Evolutionary conservation across 1,139 yeast genomes (phyloP).

Genomic region (Candida sp.): DNA sequence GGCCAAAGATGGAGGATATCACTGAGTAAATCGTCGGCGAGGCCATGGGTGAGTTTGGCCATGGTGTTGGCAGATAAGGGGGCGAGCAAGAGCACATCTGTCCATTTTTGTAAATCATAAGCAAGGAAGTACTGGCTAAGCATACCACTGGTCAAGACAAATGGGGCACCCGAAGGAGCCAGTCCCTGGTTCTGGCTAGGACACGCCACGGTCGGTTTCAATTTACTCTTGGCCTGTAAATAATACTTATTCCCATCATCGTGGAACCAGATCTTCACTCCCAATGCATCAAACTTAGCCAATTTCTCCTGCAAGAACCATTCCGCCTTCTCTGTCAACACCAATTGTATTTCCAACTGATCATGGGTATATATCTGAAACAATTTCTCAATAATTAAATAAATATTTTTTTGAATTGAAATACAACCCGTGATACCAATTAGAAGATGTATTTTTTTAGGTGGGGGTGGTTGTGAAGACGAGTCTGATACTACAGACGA

Average conservation of each 20-base stretch:
- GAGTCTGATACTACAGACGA: slow-evolving; percentile 1
- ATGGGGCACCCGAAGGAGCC: neutral
- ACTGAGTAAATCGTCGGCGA: slow-evolving; percentile 24
- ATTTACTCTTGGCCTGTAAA: slow-evolving; percentile 9
- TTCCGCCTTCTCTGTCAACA: slow-evolving; percentile 26
- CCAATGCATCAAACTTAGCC: slow-evolving; percentile 19
- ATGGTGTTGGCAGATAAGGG: slow-evolving; percentile 28
- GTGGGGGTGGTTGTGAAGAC: slow-evolving; percentile 7
- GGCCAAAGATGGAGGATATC: slow-evolving; percentile 27
- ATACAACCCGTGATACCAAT: slow-evolving; percentile 29
- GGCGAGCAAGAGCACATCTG: slow-evolving; percentile 30
- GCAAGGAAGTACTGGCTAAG: slow-evolving; percentile 16
- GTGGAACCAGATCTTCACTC: slow-evolving; percentile 26
- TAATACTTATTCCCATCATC: slow-evolving; percentile 21
- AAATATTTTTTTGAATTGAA: slow-evolving; percentile 20
- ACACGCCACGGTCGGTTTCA: neutral
- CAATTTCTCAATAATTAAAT: slow-evolving; percentile 23
- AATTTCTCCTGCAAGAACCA: slow-evolving; percentile 22
- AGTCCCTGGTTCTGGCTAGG: neutral
- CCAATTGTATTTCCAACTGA: slow-evolving; percentile 23
- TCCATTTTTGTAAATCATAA: slow-evolving; percentile 24
- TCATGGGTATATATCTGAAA: slow-evolving; percentile 22
- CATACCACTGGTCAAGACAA: neutral
- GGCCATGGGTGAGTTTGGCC: slow-evolving; percentile 25
- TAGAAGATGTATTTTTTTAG: slow-evolving; percentile 19